Evolutionary conservation across 2,329 filamentous ascomycete genomes (phyloP).

Genomic region (Diaporthe citriasiana): DNA sequence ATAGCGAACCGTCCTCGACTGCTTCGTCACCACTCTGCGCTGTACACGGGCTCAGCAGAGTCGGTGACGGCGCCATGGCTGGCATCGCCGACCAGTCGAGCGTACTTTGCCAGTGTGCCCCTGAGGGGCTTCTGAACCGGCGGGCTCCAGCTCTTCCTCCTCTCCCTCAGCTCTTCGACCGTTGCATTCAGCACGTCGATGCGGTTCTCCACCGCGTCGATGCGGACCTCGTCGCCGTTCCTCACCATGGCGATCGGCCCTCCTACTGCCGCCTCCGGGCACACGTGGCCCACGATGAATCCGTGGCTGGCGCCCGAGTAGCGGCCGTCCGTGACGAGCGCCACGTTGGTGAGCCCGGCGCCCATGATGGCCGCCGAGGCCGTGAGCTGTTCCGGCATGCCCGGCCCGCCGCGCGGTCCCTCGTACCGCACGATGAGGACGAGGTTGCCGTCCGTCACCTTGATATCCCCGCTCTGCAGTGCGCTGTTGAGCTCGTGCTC

Average conservation of each 20-base stretch:
- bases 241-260: constrained; percentile 88
- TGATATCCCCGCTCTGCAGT: constrained; percentile 72
- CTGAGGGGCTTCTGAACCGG: constrained; percentile 82
- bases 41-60: constrained; percentile 49
- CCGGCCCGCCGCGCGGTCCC: constrained; percentile 91
- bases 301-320: constrained; percentile 92
- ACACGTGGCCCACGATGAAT: constrained; percentile 94
- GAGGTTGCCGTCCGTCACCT: constrained; percentile 75
- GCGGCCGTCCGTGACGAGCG: constrained; percentile 91
- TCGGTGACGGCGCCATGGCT: constrained; percentile 94
- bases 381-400: constrained; percentile 96
- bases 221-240: constrained; percentile 87
- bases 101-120: constrained; percentile 92
- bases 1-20: not conserved
- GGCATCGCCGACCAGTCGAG: constrained; percentile 87
- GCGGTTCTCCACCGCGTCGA: constrained; percentile 85
- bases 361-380: constrained; percentile 94
- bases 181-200: constrained; percentile 75
- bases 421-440: constrained; percentile 95
- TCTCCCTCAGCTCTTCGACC: constrained; percentile 75
- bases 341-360: constrained; percentile 87
- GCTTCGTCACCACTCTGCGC: constrained; percentile 42
- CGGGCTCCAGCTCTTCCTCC: constrained; percentile 73
- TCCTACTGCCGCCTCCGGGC: constrained; percentile 89
- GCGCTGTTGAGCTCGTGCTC: constrained; percentile 84